Base-by-base conservation (phyloP, 1,284 basidiomycete species). In the Puccinia hordei region DNA sequence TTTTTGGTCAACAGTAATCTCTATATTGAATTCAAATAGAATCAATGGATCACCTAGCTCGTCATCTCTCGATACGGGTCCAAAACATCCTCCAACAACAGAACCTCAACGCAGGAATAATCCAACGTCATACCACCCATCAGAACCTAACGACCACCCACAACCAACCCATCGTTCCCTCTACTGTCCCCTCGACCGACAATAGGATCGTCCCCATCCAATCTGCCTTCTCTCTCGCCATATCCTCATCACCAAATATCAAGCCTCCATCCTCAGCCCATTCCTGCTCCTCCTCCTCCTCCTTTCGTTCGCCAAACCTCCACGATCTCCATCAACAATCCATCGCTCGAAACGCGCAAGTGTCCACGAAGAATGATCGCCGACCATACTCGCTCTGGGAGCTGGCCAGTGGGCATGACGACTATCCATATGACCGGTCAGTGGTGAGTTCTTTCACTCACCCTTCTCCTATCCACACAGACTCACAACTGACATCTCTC, bases 341-440 rank as follows among this genome's bases (percentile, higher is more conserved):
- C 19, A 22, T 38, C 17, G 51, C 41, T n/a, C 61, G 75, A 13
- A 77, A 77, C 63, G 61, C 75, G 1, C n/a, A 30, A 41, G 63
- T 77, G 2, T 17, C n/a, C 38, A 68, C 44, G 30, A 55, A 69
- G 15, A 51, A 63, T 6, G 9, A 33, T 22, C 30, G 33, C 1
- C 27, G 49, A 13, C 17, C 75, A n/a, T 77, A 57, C 33, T 66
- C 63, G 12, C n/a, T 77, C 0, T 77, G 75, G 75, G 63, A 68
- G n/a, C 30, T 53, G 12, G 75, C 75, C 9, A 55, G 75, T 27
- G 41, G 75, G 1, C 15, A 77, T 57, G 63, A 77, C 55, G 63
- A 51, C 49, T 77, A 51, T 44, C 61, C 49, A 19, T 77, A 66
- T 57, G 33, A 69, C 49, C 75, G 75, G 63, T 77, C 75, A 77